Base-by-base conservation (phyloP, 805 yeast genomes). In the Candida railenensis region DNA sequence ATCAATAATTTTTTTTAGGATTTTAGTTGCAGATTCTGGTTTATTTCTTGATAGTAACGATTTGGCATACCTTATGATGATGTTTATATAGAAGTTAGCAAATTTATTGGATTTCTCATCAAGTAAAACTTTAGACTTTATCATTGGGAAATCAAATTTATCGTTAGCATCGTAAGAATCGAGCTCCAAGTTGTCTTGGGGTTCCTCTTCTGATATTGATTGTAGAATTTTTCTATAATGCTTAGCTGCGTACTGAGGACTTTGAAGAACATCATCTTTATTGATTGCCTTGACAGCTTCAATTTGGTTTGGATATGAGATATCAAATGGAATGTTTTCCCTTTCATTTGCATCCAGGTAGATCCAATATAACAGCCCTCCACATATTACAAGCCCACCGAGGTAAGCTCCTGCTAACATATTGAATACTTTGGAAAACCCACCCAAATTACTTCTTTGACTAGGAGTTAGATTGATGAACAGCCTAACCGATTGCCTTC, bases 81-180 rank as follows among this genome's bases (percentile, higher is more conserved):
- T 68, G 51, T 72, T 76, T 38, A 71, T 62, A 50, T 72, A 72
- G 56, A 72, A 72, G 54, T 72, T 71, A 28, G 74, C 59, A 49
- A 71, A 68, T 11, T 49, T 56, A 16, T 53, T 51, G 9, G 71
- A 66, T 39, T 65, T 63, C 28, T 57, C 53, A 45, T 57, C 47
- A 8, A 69, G 47, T 48, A 72, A 58, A 20, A 53, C 56, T 14
- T 63, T 57, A 1, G 71, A 54, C 39, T 56, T 55, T n/a, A 72
- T 42, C 25, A 72, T 41, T 0, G 76, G 76, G 4, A 67, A 66
- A 22, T 58, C 63, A 48, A 58, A 71, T 43, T 52, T 54, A 43
- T 61, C 58, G 4, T 49, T 44, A 30, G 64, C 73, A 32, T 58
- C 62, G 45, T 61, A 59, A 15, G 62, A 34, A n/a, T 53, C 50